These are phyloP conservation scores for Blumeria graminis DNA, from an alignment of 2,329 filamentous ascomycete species.

Conservation along the genomic window DNA sequence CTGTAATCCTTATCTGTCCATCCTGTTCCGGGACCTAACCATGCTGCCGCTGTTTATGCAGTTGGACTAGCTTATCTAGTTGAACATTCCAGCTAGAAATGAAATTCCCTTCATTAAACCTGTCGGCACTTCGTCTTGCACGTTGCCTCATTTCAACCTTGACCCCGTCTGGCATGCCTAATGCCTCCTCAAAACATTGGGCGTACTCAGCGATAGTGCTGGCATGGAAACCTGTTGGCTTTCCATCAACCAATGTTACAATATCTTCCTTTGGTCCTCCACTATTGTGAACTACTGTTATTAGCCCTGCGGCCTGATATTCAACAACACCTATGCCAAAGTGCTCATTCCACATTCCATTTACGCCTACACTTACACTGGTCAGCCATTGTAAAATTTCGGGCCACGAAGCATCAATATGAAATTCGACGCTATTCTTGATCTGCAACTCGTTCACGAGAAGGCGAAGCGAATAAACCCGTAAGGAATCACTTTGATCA, in stretches of 20 bases:
- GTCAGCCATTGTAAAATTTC: slow-evolving; percentile 61
- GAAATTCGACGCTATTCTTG: slow-evolving; percentile 64
- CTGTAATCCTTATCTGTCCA: too few relatives aligned
- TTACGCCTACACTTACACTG: slow-evolving; percentile 63
- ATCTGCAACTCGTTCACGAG: slow-evolving; percentile 70
- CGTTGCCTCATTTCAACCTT: slow-evolving; percentile 50
- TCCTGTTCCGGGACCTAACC: too few relatives aligned
- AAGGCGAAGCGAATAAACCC: slow-evolving; percentile 71
- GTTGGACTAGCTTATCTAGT: slow-evolving; percentile 42
- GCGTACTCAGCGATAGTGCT: slow-evolving; percentile 60
- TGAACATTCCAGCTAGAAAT: slow-evolving; percentile 52
- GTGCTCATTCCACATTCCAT: slow-evolving; percentile 99
- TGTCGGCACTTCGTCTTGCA: slow-evolving; percentile 51
- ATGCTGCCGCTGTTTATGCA: background rate
- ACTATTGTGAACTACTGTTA: slow-evolving; percentile 79
- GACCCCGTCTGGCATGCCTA: slow-evolving; percentile 37
- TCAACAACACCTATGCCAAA: slow-evolving; percentile 97
- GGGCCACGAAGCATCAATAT: slow-evolving; percentile 75
- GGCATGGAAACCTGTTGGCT: slow-evolving; percentile 72
- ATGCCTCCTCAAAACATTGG: slow-evolving; percentile 50
- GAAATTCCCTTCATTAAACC: slow-evolving; percentile 81
- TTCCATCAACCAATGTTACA: slow-evolving; percentile 54
- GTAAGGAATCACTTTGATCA: slow-evolving; percentile 53
- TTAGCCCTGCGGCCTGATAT: slow-evolving; percentile 85
- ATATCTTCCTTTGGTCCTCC: slow-evolving; percentile 89